A percentile compares a stretch with the other conserved stretches of the same genome.
Conservation (phyloP, 78 protist species). For the Bigelowiella natans region DNA sequence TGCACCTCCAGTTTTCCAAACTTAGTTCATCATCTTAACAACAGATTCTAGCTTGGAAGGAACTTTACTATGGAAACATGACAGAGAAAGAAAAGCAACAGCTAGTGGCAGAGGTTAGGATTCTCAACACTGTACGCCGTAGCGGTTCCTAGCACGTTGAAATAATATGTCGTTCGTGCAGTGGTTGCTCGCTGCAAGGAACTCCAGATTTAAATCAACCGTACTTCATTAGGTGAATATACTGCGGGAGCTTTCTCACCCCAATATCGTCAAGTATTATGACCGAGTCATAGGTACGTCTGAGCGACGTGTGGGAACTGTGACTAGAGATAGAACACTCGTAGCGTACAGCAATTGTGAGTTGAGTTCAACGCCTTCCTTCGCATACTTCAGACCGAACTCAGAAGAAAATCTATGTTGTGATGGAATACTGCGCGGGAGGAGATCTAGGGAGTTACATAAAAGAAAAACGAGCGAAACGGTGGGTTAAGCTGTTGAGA, state of each 20-base stretch:
- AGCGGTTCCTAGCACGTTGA: no score
- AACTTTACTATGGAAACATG: not conserved
- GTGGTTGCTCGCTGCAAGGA: no score
- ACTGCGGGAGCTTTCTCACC: not conserved
- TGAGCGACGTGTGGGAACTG: no score
- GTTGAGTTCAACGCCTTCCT: no score
- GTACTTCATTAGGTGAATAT: no score
- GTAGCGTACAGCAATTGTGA: no score
- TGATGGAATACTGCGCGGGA: slow-evolving; percentile 16
- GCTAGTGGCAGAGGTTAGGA: not conserved
- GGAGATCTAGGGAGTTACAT: slow-evolving; percentile 2
- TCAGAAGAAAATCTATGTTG: not conserved
- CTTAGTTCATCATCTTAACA: no score
- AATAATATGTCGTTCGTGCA: no score
- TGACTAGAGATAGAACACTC: no score
- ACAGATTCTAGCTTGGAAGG: not conserved
- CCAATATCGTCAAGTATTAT: not conserved
- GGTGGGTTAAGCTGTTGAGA: not conserved
- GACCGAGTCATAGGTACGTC: not conserved
- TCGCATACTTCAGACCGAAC: not conserved
- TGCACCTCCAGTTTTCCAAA: no score
- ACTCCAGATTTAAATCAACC: no score
- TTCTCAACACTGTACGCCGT: no score
- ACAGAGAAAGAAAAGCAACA: not conserved
- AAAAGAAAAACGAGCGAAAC: not conserved